These are phyloP conservation scores for Silene conica DNA, from an alignment of 148 eudicot genomes.

Conservation along the genomic window DNA sequence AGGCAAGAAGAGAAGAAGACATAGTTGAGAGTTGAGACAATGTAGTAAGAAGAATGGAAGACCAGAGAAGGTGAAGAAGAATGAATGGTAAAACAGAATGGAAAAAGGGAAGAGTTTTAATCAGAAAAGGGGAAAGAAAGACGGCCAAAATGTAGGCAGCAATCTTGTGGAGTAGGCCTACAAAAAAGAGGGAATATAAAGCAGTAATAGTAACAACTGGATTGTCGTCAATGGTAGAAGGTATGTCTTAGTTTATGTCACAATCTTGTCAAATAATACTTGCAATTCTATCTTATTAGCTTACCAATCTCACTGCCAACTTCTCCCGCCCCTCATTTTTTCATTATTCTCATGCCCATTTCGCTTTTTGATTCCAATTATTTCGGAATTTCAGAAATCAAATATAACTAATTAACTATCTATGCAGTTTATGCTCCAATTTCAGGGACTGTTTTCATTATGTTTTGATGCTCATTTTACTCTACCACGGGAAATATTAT, in stretches of 20 bases:
- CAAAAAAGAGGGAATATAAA: background rate
- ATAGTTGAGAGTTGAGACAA: background rate
- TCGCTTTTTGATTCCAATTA: no score
- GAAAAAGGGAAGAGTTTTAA: background rate
- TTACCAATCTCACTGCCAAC: no score
- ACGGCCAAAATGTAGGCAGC: conserved; percentile 11
- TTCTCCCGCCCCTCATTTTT: no score
- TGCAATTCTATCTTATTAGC: no score
- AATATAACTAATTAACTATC: no score
- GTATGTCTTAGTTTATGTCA: conserved; percentile 16
- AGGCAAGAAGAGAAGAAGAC: conserved; percentile 24
- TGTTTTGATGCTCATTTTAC: no score
- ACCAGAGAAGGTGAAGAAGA: background rate
- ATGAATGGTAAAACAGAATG: background rate
- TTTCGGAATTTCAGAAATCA: no score
- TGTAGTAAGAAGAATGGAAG: background rate
- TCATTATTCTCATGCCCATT: no score
- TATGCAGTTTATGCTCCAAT: no score
- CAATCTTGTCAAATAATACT: background rate
- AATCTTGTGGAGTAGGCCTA: conserved; percentile 5
- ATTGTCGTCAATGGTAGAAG: conserved; percentile 14
- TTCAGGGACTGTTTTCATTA: no score
- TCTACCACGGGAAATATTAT: no score
- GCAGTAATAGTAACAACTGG: conserved; percentile 4
- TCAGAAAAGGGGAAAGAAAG: background rate